Base-by-base conservation (phyloP, 345 rosid genomes). In the Citrus glauca region DNA sequence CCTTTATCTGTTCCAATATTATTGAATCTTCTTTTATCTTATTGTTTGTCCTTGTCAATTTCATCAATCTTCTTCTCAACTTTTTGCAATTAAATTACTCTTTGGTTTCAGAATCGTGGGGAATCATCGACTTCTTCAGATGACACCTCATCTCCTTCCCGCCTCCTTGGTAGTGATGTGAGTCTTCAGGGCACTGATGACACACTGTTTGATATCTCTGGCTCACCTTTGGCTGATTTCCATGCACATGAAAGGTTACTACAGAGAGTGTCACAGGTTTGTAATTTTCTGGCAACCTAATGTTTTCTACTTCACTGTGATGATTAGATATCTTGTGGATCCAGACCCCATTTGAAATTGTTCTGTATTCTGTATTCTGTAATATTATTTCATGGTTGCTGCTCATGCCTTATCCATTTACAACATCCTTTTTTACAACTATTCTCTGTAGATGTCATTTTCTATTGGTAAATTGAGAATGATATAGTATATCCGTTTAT, bases 221-320 rank as follows among this genome's bases (percentile, higher is more conserved):
- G 84, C 80, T 90, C 97, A 55, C 98, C 98, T 69, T 69, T 94
- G 85, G 86, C 90, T 72, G 89, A 82, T 89, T 96, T 94, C 85
- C 99, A 96, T 79, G 73, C 80, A 63, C 80, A 69, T 71, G 98
- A 96, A 88, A 90, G 94, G 83, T 78, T 86, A 75, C 88, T 83
- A 73, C 90, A 91, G 42, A 87, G 86, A 74, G 81, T 77, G 56
- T 71, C 89, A 81, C 88, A 90, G 99, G 99, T 94, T 75, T 72
- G 82, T 79, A 32, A 33, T 50, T 74, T 64, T 35, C 68, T 74
- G 56, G 8, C n/a, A 30, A 28, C 61, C 24, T 76, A 38, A 5
- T 9, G 66, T 35, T 20, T 9, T 3, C 13, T 33, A 20, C 24
- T 25, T 27, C 56, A 16, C 11, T 66, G 19, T 24, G 25, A 32